Conservation (phyloP, 1,284 basidiomycete species). For the Wolfiporia cocos region DNA sequence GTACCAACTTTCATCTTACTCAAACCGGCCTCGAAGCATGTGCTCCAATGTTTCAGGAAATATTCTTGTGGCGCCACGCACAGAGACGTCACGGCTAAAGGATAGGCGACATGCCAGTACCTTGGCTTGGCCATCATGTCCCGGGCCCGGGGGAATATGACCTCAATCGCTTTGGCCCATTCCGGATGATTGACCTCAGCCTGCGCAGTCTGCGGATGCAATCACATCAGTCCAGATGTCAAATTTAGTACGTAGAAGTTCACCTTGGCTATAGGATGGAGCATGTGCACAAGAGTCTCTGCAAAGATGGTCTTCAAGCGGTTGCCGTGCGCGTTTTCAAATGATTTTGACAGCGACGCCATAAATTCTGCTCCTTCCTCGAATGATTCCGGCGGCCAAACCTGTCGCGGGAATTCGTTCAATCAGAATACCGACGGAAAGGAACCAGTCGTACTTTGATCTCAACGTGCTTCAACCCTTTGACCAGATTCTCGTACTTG, state of each 20-base stretch:
- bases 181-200: constrained; percentile 95
- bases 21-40: constrained; percentile 65
- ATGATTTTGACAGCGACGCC: constrained; percentile 77
- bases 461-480: constrained; percentile 73
- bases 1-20: constrained; percentile 74
- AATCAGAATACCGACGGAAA: constrained; percentile 2
- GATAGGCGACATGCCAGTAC: constrained; percentile 89
- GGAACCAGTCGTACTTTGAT: constrained; percentile 54
- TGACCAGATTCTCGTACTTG: constrained; percentile 78
- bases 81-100: constrained; percentile 77
- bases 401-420: constrained; percentile 37
- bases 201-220: constrained; percentile 70
- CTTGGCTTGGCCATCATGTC: constrained; percentile 88
- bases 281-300: constrained; percentile 71
- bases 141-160: constrained; percentile 79
- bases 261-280: constrained; percentile 90
- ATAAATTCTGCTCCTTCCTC: constrained; percentile 94
- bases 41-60: constrained; percentile 79
- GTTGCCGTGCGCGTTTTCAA: constrained; percentile 80
- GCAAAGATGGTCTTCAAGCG: constrained; percentile 85
- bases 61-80: constrained; percentile 86
- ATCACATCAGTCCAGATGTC: constrained; percentile 1
- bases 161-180: constrained; percentile 89
- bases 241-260: constrained; percentile 6
- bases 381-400: constrained; percentile 91